Base-by-base conservation (phyloP, 2,329 filamentous ascomycete genomes). In the Diplodia intermedia region DNA sequence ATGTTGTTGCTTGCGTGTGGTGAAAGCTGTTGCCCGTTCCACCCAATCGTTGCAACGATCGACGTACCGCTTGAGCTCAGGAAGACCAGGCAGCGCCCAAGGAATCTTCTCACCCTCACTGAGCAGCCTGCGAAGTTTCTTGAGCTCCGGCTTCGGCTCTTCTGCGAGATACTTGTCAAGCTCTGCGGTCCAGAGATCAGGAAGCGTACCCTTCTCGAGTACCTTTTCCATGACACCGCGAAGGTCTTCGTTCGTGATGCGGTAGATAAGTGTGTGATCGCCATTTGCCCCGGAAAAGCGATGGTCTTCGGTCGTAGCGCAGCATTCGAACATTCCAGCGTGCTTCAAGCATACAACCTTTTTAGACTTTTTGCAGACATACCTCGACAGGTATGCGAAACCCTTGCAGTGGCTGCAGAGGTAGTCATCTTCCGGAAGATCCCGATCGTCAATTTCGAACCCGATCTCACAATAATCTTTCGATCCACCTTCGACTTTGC, bases 31-130 rank as follows among this genome's bases (percentile, higher is more conserved):
- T 71, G 95, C 95, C 81, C 98, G 94, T 75, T 98, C 95, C 71
- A 97, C 93, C 91, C 96, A 97, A 77, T 97, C 93, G 79, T 97
- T 96, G 83, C 95, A 98, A 75, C 92, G 90, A 73, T 97, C 93
- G 78, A 99, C 95, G 82, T 97, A 99, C 72, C 90, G 88, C 80
- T 89, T 91, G 73, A 99, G 86, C 73, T 92, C 88, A 73, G 91
- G 86, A 71, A 99, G 86, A 70, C 93, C 94, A 71, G 90, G 89
- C 70, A 99, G 86, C 68, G 93, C 90, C 84, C 92, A 96, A 69
- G 94, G 93, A 75, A 99, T 97, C 79, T 93, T 94, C 82, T 99
- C 95, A 79, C 95, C 95, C 84, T 99, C 95, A 76, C 90, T 90
- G 69, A 98, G 85, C 67, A 99, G 85, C 60, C 89, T 88, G 71